Conservation (phyloP, 2,329 filamentous ascomycete genomes). For the Seiridium cupressi region DNA sequence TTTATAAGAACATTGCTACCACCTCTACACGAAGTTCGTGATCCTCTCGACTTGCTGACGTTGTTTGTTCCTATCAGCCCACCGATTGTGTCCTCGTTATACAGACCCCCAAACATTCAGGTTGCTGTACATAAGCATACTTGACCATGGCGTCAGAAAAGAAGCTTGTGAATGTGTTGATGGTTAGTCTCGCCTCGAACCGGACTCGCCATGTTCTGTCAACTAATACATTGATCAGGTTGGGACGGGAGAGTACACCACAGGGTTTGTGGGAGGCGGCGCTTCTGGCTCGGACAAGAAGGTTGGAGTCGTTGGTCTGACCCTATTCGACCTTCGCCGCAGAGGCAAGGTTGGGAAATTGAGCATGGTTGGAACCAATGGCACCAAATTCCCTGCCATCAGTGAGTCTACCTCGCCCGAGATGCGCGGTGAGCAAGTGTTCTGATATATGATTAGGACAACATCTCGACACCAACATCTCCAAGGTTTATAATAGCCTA, state of each 20-base stretch:
- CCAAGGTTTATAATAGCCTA: conserved; percentile 80
- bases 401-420: conserved; percentile 47
- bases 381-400: conserved; percentile 87
- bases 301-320: conserved; percentile 88
- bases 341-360: conserved; percentile 84
- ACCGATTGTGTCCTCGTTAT: neutral
- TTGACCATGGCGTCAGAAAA: conserved; percentile 19
- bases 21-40: neutral
- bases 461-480: conserved; percentile 85
- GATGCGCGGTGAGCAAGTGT: neutral
- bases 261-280: conserved; percentile 83
- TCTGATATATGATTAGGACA: conserved; percentile 51
- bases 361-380: conserved; percentile 87
- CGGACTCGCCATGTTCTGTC: neutral
- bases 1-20: neutral
- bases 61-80: neutral
- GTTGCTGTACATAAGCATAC: neutral
- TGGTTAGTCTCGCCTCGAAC: conserved; percentile 46
- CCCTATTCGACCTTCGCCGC: conserved; percentile 82
- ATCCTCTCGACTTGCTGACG: neutral
- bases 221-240: conserved; percentile 47
- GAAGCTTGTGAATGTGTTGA: conserved; percentile 63
- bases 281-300: conserved; percentile 92
- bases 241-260: conserved; percentile 95
- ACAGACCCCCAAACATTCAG: neutral